Base-by-base conservation (phyloP, 345 rosid species). In the Arabidopsis suecica region DNA sequence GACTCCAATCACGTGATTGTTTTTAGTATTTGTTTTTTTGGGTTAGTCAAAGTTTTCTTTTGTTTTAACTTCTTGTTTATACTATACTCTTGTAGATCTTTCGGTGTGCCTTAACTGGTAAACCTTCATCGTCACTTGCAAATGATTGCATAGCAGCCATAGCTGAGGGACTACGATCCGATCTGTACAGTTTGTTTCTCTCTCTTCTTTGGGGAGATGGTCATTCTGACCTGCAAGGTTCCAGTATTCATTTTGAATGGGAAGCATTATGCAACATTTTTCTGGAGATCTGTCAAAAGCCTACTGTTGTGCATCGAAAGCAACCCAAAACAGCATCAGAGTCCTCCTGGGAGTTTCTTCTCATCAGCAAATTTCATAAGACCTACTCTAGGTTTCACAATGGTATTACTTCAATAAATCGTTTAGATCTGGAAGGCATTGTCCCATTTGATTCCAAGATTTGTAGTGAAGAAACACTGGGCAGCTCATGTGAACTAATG, bases 331-430 rank as follows among this genome's bases (percentile, higher is more conserved):
- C 83, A 50, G 65, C 16, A 65, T 72, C 76, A 32, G 71, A 59
- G 56, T 84, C 91, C 61, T 88, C 97, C 20, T 95, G 99, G 99
- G 97, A 90, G 23, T 92, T 90, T 78, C 97, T 95, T 78, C 75
- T 86, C 57, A 84, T 77, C 78, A 92, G 97, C 85, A 86, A 88
- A 71, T 92, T 83, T 79, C 99, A 95, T 84, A 82, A 79, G 83
- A 86, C 84, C 70, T 88, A 90, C 73, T 65, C 79, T 82, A 88
- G 76, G 61, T 71, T 50, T 61, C 80, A 82, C 71, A 78, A 76
- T 71, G 68, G 75, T 45, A 41, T 72, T 71, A 83, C 83, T 74
- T 81, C 87, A 69, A 71, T 54, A 63, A 57, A 41, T 54, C 68
- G 74, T 55, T 65, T 66, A 63, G 82, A 80, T 61, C 66, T n/a